Percentiles rank a stretch among this genome's conserved stretches.
phyloP scores from a whole-genome alignment of 2,329 filamentous ascomycete species.

The Periconia macrospinosa region DNA sequence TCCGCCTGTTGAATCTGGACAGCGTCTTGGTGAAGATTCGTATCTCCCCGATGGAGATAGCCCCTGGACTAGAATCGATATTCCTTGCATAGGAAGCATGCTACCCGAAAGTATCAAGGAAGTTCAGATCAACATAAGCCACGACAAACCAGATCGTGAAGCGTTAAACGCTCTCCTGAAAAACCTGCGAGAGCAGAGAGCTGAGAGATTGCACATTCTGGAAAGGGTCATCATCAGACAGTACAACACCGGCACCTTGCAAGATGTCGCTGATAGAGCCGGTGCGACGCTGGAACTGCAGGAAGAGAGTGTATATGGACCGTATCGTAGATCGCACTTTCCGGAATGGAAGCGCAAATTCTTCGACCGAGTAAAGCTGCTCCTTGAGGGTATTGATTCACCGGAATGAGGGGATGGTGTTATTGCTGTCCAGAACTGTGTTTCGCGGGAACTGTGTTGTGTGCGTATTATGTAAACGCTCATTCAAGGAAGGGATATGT shows the following conservation, averaged over 20 bases:
- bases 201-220: constrained; percentile 19
- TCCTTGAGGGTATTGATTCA: background rate
- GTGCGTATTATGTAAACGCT: too few relatives aligned
- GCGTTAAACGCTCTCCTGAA: constrained; percentile 31
- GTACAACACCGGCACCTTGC: constrained; percentile 20
- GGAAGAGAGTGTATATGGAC: constrained; percentile 11
- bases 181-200: constrained; percentile 27
- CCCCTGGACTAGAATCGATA: constrained; percentile 32
- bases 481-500: too few relatives aligned
- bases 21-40: constrained; percentile 23
- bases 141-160: constrained; percentile 21
- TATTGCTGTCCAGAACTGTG: background rate
- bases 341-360: constrained; percentile 38
- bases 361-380: constrained; percentile 13
- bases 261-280: constrained; percentile 16
- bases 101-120: constrained; percentile 31
- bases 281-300: constrained; percentile 26
- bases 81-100: constrained; percentile 40
- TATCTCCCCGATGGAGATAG: constrained; percentile 19
- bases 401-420: background rate
- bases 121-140: constrained; percentile 34
- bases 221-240: constrained; percentile 28
- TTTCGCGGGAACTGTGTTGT: too few relatives aligned
- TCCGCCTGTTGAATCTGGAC: constrained; percentile 37
- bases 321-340: constrained; percentile 27